Evolutionary conservation across 2,329 filamentous ascomycete genomes (phyloP).

Genomic region (Scolecobasidium constrictum): DNA sequence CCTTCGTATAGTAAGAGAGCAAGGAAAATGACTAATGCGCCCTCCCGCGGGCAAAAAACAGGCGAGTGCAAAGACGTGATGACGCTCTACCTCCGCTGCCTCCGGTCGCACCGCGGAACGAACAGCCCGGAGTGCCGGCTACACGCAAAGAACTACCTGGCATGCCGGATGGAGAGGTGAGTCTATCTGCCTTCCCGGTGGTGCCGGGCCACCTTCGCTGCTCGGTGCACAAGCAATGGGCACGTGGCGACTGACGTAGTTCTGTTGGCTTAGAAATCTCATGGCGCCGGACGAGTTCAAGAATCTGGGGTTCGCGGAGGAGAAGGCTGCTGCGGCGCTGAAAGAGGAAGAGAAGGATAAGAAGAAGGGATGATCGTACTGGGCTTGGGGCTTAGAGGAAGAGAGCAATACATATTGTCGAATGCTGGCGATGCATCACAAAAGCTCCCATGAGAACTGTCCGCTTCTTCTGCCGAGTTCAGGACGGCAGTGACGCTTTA

Average conservation of each 20-base stretch:
- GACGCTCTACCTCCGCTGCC: conserved; percentile 72
- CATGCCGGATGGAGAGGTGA: conserved; percentile 90
- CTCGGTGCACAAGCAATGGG: no score
- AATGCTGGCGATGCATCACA: no score
- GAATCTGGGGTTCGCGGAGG: conserved; percentile 70
- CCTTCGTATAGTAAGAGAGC: no score
- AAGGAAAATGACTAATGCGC: no score
- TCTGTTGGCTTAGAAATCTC: conserved; percentile 54
- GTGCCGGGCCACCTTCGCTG: not conserved
- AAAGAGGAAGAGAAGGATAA: not conserved
- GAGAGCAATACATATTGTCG: not conserved
- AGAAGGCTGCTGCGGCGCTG: conserved; percentile 1
- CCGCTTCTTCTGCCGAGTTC: no score
- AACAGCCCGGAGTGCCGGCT: conserved; percentile 80
- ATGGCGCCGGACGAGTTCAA: conserved; percentile 95
- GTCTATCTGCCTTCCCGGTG: conserved; percentile 19
- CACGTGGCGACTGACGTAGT: no score
- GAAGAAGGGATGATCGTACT: conserved; percentile 1
- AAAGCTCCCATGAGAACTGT: no score
- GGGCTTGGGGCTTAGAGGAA: not conserved
- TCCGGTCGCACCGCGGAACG: conserved; percentile 71
- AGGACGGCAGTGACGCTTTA: no score
- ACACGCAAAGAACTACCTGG: conserved; percentile 78
- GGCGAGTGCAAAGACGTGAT: conserved; percentile 92
- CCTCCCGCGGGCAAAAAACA: no score